Base-by-base conservation (phyloP, 2,329 filamentous ascomycete species). In the Ramularia endophylla region DNA sequence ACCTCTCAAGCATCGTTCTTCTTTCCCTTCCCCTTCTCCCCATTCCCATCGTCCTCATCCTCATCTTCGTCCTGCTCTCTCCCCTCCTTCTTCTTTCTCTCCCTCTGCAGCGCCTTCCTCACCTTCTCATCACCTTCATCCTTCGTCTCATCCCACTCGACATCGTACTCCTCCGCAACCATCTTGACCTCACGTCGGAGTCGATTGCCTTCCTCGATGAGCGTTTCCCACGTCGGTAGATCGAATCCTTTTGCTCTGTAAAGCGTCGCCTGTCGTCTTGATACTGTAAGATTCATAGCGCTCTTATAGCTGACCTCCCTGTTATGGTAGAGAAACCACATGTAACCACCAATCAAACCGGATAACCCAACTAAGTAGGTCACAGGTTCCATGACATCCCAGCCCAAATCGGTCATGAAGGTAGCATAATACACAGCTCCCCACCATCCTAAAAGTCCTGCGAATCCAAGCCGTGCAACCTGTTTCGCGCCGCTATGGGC, bases 281-380 rank as follows among this genome's bases (percentile, higher is more conserved):
- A 86, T 27, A 95, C 84, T 5, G 89, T 95, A 40, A 94, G 75
- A 61, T 94, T 89, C 68, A 95, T 80, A 19, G 89, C 87, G 2
- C 83, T 83, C 52, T 85, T 82, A 69, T 95, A 95, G 50, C 80
- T 48, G 32, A 94, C 81, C 65, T 95, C 88, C 15, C 85, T 79
- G 66, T 89, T 94, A 68, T 95, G 86, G 65, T 89, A 94, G 9
- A 95, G 69, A 62, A 95, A 95, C 87, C 87, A 95, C 40, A 94
- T 71, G 58, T 95, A 95, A 52, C 87, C 89, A 6, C 83, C 83
- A 69, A 95, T 94, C 57, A 95, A 78, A 9, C 85, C 88, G 1
- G 81, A 79, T 50, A 95, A 71, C n/a, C 87, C 85, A 2, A 85
- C 87, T 12, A 95, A 78, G 59, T 95, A 95, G 25, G 87, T 94